phyloP scores from a whole-genome alignment of 306 rosid genomes.

The Castanea mollissima region DNA sequence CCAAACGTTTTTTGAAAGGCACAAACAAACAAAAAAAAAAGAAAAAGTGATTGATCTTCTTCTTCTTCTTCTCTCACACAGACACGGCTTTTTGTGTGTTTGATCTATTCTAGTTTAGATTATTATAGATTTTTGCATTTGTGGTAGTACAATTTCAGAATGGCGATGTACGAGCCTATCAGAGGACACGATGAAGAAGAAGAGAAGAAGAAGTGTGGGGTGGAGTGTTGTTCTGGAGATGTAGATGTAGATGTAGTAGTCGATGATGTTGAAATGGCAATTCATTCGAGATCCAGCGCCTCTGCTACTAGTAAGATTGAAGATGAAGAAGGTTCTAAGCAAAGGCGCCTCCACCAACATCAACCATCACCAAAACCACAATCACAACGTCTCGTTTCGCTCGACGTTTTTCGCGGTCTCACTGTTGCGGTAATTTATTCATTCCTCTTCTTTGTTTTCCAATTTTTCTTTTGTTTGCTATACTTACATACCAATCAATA shows the following conservation, averaged over 20 bases:
- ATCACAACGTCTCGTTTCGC: slow-evolving; percentile 69
- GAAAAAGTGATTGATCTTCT: background rate
- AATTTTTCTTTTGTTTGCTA: background rate
- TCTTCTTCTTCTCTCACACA: too few species aligned
- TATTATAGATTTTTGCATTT: too few species aligned
- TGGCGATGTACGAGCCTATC: slow-evolving; percentile 30
- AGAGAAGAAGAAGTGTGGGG: background rate
- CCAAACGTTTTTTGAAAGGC: background rate
- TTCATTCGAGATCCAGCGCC: slow-evolving; percentile 41
- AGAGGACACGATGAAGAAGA: slow-evolving; percentile 11
- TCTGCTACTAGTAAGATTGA: background rate
- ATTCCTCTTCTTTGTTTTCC: background rate
- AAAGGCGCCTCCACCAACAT: background rate
- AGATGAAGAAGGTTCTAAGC: background rate
- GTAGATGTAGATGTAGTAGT: background rate
- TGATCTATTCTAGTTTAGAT: too few species aligned
- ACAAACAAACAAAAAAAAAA: background rate
- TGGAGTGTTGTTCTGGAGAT: background rate
- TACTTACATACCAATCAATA: background rate
- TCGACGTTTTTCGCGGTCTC: slow-evolving; percentile 92
- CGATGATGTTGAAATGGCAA: slow-evolving; percentile 64
- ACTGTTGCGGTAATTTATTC: slow-evolving; percentile 71
- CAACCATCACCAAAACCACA: slow-evolving; percentile 37
- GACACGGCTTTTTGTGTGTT: too few species aligned
- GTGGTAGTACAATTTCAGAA: background rate